Percentiles rank a stretch among this genome's conserved stretches.
phyloP scores from a whole-genome alignment of 495 filamentous ascomycete genomes.

The Talaromyces borbonicus region DNA sequence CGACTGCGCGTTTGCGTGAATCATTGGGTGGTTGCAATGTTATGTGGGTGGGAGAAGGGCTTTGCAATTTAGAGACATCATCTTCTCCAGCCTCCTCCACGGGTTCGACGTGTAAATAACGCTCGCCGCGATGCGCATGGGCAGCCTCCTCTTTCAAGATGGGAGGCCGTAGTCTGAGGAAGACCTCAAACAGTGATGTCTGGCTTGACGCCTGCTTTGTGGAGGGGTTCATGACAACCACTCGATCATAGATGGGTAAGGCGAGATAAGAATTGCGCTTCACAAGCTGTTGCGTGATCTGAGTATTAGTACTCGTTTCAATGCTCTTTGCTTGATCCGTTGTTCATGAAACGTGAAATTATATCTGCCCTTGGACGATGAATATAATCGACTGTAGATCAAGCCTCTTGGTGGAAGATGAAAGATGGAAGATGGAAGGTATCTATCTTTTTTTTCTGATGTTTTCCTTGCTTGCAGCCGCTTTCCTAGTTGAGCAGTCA shows the following conservation, averaged over 20 bases:
- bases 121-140: conserved; percentile 39
- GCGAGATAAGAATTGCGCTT: not conserved
- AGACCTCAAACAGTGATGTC: conserved; percentile 79
- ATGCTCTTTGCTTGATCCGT: too few relatives aligned
- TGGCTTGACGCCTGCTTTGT: conserved; percentile 31
- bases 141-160: conserved; percentile 23
- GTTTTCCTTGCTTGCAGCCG: not conserved
- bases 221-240: conserved; percentile 22
- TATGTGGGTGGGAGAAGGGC: conserved; percentile 60
- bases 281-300: not conserved
- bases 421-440: not conserved
- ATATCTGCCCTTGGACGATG: too few relatives aligned
- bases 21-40: conserved; percentile 78
- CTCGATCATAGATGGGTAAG: not conserved
- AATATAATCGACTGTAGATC: too few relatives aligned
- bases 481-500: not conserved
- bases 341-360: too few relatives aligned
- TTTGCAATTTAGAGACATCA: conserved; percentile 20
- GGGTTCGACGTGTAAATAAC: conserved; percentile 69
- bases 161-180: conserved; percentile 77
- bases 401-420: not conserved
- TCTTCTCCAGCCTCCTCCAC: conserved; percentile 20
- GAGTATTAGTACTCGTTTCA: too few relatives aligned
- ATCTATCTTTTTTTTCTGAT: not conserved
- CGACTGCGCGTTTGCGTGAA: conserved; percentile 69